Evolutionary conservation across 768 basidiomycete genomes (phyloP), one percentile per base, ranked within the genome.

Genomic region (Phlebiopsis gigantea): DNA sequence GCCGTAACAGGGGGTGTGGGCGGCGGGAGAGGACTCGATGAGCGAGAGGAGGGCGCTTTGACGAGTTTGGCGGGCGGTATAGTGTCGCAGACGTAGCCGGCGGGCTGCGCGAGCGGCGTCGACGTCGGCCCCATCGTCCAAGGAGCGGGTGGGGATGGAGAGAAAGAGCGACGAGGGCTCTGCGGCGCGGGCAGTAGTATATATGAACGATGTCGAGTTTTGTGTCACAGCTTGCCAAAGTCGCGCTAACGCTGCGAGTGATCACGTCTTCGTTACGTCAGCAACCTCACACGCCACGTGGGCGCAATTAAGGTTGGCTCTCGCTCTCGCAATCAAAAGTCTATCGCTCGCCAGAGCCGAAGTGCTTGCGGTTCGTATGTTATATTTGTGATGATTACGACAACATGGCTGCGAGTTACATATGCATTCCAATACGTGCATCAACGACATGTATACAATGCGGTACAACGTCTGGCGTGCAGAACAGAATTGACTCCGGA

Each of bases 71-170:
- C 75, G 2, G 85, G 75, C 22, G 86, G 88, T 30, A 90, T 68
- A 8, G 87, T 87, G 63, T 91, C 88, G 71, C 89, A 91, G 57
- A 82, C 75, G 63, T 85, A 80, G 39, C 56, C 52, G n/a, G 29
- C 9, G 21, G 34, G 12, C 31, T 77, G 65, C 4, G 63, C 57
- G 26, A 57, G 28, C 5, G 63, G 43, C 31, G 63, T 25, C 22
- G 64, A 34, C 3, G 65, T 17, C 5, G 69, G 51, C 65, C 71
- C 68, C 59, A 56, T 56, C 25, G 54, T 29, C 30, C 29, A 5
- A 24, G 46, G 4, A 5, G 45, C 17, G 30, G 15, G 49, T 14
- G 46, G 34, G 39, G 22, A 50, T 22, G 53, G 46, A 24, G 60
- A 58, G 61, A 60, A 52, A 17, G 61, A 24, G 49, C 34, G 52